Evolutionary conservation across 352 stramenopile species (phyloP).

Genomic region (Pythium rhizo-oryzae): DNA sequence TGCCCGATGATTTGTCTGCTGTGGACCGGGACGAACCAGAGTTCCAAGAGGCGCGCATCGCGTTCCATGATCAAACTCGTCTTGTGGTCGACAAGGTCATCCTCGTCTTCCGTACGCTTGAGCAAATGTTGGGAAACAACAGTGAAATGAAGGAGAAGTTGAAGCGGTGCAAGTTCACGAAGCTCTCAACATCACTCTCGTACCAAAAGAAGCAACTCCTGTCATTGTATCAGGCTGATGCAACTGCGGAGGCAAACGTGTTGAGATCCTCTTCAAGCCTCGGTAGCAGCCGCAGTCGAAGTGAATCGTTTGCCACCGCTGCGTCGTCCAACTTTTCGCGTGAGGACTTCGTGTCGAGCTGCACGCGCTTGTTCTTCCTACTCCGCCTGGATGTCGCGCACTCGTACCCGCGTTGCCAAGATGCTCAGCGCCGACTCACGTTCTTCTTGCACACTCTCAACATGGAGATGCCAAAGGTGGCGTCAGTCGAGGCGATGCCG

Average conservation of each 20-base stretch:
- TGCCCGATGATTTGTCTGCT: slow-evolving; percentile 69
- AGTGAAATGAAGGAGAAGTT: slow-evolving; percentile 75
- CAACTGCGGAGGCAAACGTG: slow-evolving; percentile 53
- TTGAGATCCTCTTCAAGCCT: slow-evolving; percentile 32
- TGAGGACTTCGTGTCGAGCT: slow-evolving; percentile 76
- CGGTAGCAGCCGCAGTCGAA: slow-evolving; percentile 22
- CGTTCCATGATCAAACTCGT: slow-evolving; percentile 73
- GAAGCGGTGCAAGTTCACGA: slow-evolving; percentile 61
- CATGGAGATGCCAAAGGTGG: slow-evolving; percentile 84
- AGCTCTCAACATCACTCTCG: slow-evolving; percentile 69
- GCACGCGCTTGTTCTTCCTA: slow-evolving; percentile 81
- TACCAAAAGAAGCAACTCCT: slow-evolving; percentile 83
- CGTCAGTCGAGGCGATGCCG: slow-evolving; percentile 84
- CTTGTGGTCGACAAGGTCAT: slow-evolving; percentile 61
- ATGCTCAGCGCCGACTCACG: slow-evolving; percentile 85
- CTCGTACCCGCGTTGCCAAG: slow-evolving; percentile 77
- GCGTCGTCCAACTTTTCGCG: slow-evolving; percentile 64
- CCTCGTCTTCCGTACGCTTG: slow-evolving; percentile 52
- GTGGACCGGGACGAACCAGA: slow-evolving; percentile 44
- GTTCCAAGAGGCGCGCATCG: slow-evolving; percentile 53
- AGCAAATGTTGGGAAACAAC: slow-evolving; percentile 73
- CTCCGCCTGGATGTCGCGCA: slow-evolving; percentile 83
- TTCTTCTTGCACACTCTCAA: slow-evolving; percentile 89
- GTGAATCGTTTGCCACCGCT: slow-evolving; percentile 27
- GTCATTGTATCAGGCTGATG: slow-evolving; percentile 70